These are phyloP conservation scores for Colletotrichum tanaceti DNA, from an alignment of 2,329 filamentous ascomycete species.

Conservation along the genomic window DNA sequence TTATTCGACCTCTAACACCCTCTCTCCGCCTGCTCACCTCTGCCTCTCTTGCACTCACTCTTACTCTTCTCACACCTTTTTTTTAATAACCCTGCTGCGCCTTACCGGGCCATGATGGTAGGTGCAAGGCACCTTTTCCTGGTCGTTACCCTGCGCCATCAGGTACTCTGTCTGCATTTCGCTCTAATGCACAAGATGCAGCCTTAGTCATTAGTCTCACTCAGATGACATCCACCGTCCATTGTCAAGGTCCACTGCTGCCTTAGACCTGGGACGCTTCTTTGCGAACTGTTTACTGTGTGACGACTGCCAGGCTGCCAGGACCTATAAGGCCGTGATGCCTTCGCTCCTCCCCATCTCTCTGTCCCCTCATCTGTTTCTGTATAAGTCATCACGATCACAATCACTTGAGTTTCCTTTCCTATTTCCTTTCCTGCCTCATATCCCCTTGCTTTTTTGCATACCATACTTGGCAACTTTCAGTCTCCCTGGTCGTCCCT, in stretches of 20 bases:
- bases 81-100: slow-evolving; percentile 25
- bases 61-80: slow-evolving; percentile 35
- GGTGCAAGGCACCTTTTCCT: slow-evolving; percentile 44
- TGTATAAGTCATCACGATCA: slow-evolving; percentile 41
- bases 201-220: slow-evolving; percentile 43
- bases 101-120: slow-evolving; percentile 34
- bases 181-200: slow-evolving; percentile 44
- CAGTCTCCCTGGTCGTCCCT: slow-evolving; percentile 17
- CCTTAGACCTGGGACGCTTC: slow-evolving; percentile 43
- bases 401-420: slow-evolving; percentile 43
- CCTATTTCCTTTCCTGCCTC: slow-evolving; percentile 45
- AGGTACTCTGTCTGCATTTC: slow-evolving; percentile 38
- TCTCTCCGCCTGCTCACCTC: slow-evolving; percentile 30
- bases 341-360: slow-evolving; percentile 51
- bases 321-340: slow-evolving; percentile 67
- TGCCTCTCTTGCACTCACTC: slow-evolving; percentile 19
- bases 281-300: slow-evolving; percentile 46
- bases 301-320: slow-evolving; percentile 52
- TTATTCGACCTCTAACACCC: slow-evolving; percentile 43
- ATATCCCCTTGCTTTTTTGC: slow-evolving; percentile 36
- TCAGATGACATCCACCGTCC: slow-evolving; percentile 39
- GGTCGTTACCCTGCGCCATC: slow-evolving; percentile 43
- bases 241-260: slow-evolving; percentile 39
- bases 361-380: slow-evolving; percentile 30
- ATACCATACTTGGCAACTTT: slow-evolving; percentile 33